Conservation (phyloP, 108 stramenopile genomes). For the Schizochytrium sp. region DNA sequence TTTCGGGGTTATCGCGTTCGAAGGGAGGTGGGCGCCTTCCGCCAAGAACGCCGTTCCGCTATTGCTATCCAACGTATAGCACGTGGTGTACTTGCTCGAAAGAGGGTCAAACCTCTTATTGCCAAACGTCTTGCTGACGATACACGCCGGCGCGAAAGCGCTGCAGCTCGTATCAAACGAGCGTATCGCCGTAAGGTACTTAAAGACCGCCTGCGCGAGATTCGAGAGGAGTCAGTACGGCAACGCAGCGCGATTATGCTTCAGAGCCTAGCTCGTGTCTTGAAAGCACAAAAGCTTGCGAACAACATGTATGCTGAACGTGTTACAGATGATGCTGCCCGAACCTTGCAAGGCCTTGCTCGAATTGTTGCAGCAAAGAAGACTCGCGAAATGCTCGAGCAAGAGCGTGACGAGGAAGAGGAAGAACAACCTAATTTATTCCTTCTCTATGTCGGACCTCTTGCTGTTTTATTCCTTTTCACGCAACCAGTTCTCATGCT, state of each 20-base stretch:
- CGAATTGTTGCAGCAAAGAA: conserved; percentile 51
- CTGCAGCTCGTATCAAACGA: not conserved
- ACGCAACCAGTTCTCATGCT: conserved; percentile 49
- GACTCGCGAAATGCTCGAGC: conserved; percentile 52
- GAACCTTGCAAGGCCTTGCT: not conserved
- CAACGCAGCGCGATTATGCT: conserved; percentile 56
- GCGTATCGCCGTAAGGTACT: conserved; percentile 59
- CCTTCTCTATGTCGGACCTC: conserved; percentile 15
- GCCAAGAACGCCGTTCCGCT: conserved; percentile 6
- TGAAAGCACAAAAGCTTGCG: conserved; percentile 54
- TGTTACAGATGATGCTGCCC: conserved; percentile 25
- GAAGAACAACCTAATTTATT: not conserved
- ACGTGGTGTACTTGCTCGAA: conserved; percentile 71
- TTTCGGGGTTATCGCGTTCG: conserved; percentile 80
- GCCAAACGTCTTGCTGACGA: not conserved
- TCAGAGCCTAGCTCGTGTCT: conserved; percentile 37
- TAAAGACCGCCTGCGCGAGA: conserved; percentile 32
- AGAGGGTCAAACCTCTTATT: conserved; percentile 74
- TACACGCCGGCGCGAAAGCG: not conserved
- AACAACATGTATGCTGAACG: conserved; percentile 38
- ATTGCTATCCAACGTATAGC: conserved; percentile 75
- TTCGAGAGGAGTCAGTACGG: conserved; percentile 20
- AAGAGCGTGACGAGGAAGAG: conserved; percentile 51
- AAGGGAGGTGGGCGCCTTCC: not conserved
- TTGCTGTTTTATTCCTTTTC: conserved; percentile 46